Evolutionary conservation across 2,329 filamentous ascomycete genomes (phyloP).

Genomic region (Sporothrix brunneoviolacea): DNA sequence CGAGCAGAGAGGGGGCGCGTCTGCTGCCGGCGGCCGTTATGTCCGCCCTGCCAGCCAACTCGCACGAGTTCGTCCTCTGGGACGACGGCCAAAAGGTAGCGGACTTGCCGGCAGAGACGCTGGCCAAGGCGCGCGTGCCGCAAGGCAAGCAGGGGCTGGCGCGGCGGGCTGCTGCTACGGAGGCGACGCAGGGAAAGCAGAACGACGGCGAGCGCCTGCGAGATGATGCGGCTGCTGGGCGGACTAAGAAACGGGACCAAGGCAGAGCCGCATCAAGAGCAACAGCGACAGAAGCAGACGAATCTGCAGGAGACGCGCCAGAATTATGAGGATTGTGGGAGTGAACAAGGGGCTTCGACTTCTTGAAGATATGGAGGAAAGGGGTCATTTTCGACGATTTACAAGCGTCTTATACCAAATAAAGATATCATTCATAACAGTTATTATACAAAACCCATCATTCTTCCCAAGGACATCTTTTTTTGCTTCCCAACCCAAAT

Average conservation of each 20-base stretch:
- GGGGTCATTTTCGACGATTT: too few species aligned
- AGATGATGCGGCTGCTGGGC: too few species aligned
- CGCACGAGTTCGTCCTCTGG: slow-evolving; percentile 51
- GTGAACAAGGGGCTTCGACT: not conserved
- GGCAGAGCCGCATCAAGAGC: not conserved
- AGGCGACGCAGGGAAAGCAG: not conserved
- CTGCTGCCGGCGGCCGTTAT: not conserved
- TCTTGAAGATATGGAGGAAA: too few species aligned
- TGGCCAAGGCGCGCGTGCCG: slow-evolving; percentile 37
- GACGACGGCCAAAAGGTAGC: slow-evolving; percentile 59
- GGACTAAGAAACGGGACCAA: not conserved
- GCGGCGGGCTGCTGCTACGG: not conserved
- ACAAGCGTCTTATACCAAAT: too few species aligned
- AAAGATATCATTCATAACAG: too few species aligned
- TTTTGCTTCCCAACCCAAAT: too few species aligned
- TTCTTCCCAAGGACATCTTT: too few species aligned
- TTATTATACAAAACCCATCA: too few species aligned
- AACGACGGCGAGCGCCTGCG: too few species aligned
- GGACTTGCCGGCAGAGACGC: slow-evolving; percentile 57
- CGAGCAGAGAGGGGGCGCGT: slow-evolving; percentile 41
- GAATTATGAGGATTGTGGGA: too few species aligned
- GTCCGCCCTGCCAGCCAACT: not conserved
- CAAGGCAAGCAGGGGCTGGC: slow-evolving; percentile 34
- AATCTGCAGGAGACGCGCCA: too few species aligned
- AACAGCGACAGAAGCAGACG: too few species aligned